Conservation (phyloP, 345 rosid genomes). For the Moringa oleifera region DNA sequence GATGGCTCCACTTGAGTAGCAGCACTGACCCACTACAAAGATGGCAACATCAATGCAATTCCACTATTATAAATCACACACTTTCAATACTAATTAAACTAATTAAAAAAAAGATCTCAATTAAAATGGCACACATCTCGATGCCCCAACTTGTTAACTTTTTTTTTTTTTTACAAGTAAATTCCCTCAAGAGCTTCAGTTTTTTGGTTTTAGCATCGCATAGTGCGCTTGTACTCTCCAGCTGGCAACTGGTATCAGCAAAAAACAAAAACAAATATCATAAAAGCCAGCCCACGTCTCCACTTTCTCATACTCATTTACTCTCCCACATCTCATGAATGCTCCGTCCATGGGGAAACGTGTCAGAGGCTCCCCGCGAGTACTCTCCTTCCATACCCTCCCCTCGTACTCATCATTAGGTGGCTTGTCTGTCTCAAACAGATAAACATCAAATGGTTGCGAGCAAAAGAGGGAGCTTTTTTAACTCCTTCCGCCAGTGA, state of each 20-base stretch:
- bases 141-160: background rate
- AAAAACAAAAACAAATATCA: slow-evolving; percentile 1
- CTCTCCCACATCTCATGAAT: background rate
- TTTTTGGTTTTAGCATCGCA: background rate
- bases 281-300: slow-evolving; percentile 9
- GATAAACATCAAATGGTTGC: slow-evolving; percentile 11
- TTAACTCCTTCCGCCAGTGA: slow-evolving; percentile 26
- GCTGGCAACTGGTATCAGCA: slow-evolving; percentile 27
- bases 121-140: slow-evolving; percentile 17
- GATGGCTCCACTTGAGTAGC: too few relatives aligned
- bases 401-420: background rate
- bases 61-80: too few relatives aligned
- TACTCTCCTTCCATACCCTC: background rate
- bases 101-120: too few relatives aligned
- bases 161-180: slow-evolving; percentile 5
- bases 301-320: background rate
- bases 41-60: too few relatives aligned
- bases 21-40: too few relatives aligned
- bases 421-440: background rate
- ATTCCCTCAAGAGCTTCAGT: slow-evolving; percentile 1
- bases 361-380: background rate
- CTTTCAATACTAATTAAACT: background rate
- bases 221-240: slow-evolving; percentile 17
- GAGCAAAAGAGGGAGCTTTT: slow-evolving; percentile 19
- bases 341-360: background rate